phyloP scores from a whole-genome alignment of 768 basidiomycete genomes.

The Pleurotus platypus region DNA sequence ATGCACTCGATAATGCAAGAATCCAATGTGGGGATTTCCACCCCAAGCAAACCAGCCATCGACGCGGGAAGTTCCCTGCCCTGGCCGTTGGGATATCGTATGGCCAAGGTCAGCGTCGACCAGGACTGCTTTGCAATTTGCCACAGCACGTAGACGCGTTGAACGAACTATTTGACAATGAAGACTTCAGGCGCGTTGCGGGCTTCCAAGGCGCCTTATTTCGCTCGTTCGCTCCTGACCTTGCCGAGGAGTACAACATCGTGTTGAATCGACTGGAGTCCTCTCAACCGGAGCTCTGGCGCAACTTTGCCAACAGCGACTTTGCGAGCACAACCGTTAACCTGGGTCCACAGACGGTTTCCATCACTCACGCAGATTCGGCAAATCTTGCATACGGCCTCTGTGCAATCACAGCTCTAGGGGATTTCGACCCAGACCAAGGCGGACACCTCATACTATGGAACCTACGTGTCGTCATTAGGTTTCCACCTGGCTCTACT shows the following conservation, averaged over 20 bases:
- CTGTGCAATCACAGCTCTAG: constrained; percentile 13
- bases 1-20: neutral
- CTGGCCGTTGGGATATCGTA: constrained; percentile 19
- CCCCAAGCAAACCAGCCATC: constrained; percentile 5
- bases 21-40: neutral
- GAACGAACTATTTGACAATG: neutral
- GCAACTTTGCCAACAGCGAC: constrained; percentile 22
- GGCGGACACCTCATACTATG: constrained; percentile 19
- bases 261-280: constrained; percentile 9
- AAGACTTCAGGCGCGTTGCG: constrained; percentile 11
- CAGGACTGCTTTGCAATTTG: neutral
- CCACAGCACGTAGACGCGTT: neutral
- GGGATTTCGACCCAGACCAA: constrained; percentile 6
- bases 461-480: constrained; percentile 11
- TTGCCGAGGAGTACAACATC: constrained; percentile 14
- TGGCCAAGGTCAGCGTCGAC: constrained; percentile 22
- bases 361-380: constrained; percentile 19
- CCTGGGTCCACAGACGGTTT: constrained; percentile 4
- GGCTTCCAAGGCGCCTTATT: constrained; percentile 18
- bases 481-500: constrained; percentile 15
- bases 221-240: constrained; percentile 17
- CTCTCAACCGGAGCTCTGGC: constrained; percentile 6
- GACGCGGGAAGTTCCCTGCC: constrained; percentile 17
- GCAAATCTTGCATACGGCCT: constrained; percentile 20
- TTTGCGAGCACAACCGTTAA: constrained; percentile 19